Evolutionary conservation across 345 rosid species (phyloP).

Genomic region (Ricinus communis): DNA sequence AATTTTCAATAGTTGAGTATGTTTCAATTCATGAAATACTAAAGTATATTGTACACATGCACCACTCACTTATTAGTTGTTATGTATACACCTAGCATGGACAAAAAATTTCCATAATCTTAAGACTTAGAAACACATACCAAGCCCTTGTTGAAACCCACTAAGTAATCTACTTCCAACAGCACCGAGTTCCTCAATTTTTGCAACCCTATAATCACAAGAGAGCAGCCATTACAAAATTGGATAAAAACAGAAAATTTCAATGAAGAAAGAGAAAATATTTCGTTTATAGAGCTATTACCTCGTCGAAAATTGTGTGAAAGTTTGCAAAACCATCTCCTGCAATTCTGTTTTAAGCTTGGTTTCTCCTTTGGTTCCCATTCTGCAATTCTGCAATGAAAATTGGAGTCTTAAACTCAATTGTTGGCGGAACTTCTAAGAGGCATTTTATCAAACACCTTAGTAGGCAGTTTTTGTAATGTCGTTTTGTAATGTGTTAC

Average conservation of each 20-base stretch:
- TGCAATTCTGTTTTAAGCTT: slow-evolving; percentile 32
- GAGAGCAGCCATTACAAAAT: neutral
- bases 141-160: slow-evolving; percentile 55
- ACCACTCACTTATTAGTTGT: too few relatives aligned
- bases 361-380: slow-evolving; percentile 24
- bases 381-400: neutral
- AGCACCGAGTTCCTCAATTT: slow-evolving; percentile 58
- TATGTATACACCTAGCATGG: too few relatives aligned
- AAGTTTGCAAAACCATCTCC: slow-evolving; percentile 31
- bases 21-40: too few relatives aligned
- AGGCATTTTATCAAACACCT: too few relatives aligned
- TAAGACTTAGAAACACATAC: slow-evolving; percentile 37
- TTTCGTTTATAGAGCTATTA: slow-evolving; percentile 18
- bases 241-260: neutral
- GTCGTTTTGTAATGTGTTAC: too few relatives aligned
- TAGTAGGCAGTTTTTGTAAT: too few relatives aligned
- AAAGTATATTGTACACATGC: too few relatives aligned
- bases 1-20: too few relatives aligned
- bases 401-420: too few relatives aligned
- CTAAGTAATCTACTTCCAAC: slow-evolving; percentile 46
- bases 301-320: slow-evolving; percentile 54
- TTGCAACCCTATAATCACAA: slow-evolving; percentile 41
- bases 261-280: neutral
- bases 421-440: too few relatives aligned
- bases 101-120: too few relatives aligned